Evolutionary conservation across 805 yeast species (phyloP).

Genomic region (Candida andamanensis): DNA sequence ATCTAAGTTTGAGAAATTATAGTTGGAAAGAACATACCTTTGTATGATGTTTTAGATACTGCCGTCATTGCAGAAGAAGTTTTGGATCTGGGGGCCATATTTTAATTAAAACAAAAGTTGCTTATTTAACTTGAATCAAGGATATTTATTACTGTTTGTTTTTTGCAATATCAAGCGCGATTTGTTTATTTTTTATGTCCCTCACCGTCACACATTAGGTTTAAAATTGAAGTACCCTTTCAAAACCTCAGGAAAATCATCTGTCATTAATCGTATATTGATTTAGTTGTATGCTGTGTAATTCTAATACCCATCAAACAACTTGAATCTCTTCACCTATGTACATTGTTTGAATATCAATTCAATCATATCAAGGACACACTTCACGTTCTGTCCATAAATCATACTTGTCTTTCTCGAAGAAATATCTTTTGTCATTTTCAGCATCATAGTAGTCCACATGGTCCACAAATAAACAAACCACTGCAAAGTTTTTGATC

Average conservation of each 20-base stretch:
- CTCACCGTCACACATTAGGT: neutral
- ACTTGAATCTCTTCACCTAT: no score
- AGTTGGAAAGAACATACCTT: slow-evolving; percentile 34
- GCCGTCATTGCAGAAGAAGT: slow-evolving; percentile 15
- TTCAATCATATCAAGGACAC: slow-evolving; percentile 75
- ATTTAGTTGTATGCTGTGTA: no score
- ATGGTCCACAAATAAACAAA: slow-evolving; percentile 61
- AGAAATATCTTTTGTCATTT: slow-evolving; percentile 50
- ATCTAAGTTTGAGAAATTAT: no score
- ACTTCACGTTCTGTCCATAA: slow-evolving; percentile 76
- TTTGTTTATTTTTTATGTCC: slow-evolving; percentile 11
- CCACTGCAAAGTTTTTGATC: slow-evolving; percentile 60
- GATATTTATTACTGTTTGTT: no score
- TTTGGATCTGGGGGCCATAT: slow-evolving; percentile 33
- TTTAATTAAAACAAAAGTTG: no score
- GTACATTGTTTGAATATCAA: no score
- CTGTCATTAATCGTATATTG: no score
- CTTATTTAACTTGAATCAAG: no score
- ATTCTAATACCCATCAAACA: no score
- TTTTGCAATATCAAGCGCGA: no score
- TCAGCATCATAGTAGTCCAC: slow-evolving; percentile 67
- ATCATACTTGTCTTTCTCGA: slow-evolving; percentile 49
- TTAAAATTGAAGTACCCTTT: no score
- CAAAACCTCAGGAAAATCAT: no score
- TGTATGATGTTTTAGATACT: slow-evolving; percentile 36